Conservation (phyloP, 2,329 filamentous ascomycete genomes). For the Rhynchosporium agropyri region DNA sequence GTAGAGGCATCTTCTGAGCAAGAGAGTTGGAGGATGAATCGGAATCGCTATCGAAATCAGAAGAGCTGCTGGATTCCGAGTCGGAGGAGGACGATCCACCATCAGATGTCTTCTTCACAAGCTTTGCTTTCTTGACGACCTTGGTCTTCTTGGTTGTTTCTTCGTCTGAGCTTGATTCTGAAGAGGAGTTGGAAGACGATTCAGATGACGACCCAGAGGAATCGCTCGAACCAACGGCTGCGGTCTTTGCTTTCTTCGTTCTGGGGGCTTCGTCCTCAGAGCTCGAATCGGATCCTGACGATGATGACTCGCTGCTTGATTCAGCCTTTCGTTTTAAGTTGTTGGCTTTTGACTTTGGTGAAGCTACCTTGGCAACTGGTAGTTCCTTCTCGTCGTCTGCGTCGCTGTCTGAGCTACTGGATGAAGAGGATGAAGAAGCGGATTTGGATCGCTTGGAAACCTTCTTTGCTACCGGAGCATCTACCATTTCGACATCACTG, state of each 20-base stretch:
- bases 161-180: constrained; percentile 42
- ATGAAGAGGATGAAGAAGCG: constrained; percentile 45
- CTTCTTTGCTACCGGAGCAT: constrained; percentile 42
- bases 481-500: constrained; percentile 43
- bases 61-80: constrained; percentile 27
- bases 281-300: constrained; percentile 47
- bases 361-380: constrained; percentile 34
- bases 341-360: constrained; percentile 44
- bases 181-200: constrained; percentile 44
- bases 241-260: constrained; percentile 55
- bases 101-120: constrained; percentile 25
- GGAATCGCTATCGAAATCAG: constrained; percentile 37
- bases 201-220: constrained; percentile 44
- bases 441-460: constrained; percentile 40
- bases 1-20: constrained; percentile 39
- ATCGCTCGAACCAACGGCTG: constrained; percentile 32
- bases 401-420: constrained; percentile 51
- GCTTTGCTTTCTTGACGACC: constrained; percentile 12
- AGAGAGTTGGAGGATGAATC: constrained; percentile 37
- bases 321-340: constrained; percentile 59
- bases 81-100: constrained; percentile 37
- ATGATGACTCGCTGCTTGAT: constrained; percentile 44
- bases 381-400: constrained; percentile 52
- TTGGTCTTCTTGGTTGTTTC: constrained; percentile 25
- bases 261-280: constrained; percentile 52